Evolutionary conservation across 768 basidiomycete species (phyloP).

Genomic region (Lactifluus echinatus): DNA sequence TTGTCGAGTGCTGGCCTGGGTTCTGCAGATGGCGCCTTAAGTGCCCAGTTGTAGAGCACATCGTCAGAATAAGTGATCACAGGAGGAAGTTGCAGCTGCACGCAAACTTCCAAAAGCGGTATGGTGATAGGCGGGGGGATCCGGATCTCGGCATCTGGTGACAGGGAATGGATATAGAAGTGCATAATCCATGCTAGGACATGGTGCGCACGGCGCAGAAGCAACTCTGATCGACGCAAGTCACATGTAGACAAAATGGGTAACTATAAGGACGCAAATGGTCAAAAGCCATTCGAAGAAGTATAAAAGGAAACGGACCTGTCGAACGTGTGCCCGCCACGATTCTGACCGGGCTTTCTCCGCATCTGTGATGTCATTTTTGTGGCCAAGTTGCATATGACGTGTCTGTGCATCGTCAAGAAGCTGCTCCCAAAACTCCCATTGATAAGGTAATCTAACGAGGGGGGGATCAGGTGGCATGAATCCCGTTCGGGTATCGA

Average conservation of each 20-base stretch:
- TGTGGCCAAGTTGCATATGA: slow-evolving; percentile 47
- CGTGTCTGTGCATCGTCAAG: slow-evolving; percentile 42
- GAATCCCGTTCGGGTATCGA: slow-evolving; percentile 86
- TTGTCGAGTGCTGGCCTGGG: slow-evolving; percentile 44
- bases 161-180: slow-evolving; percentile 44
- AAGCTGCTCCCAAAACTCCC: slow-evolving; percentile 64
- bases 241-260: slow-evolving; percentile 31
- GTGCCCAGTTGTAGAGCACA: slow-evolving; percentile 80
- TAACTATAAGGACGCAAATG: slow-evolving; percentile 28
- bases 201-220: slow-evolving; percentile 46
- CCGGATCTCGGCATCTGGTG: slow-evolving; percentile 31
- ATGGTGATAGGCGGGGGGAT: slow-evolving; percentile 67
- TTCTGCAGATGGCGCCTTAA: slow-evolving; percentile 18
- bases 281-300: background rate
- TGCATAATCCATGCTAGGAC: slow-evolving; percentile 48
- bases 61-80: slow-evolving; percentile 87
- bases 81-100: slow-evolving; percentile 71
- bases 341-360: slow-evolving; percentile 30
- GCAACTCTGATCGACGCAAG: slow-evolving; percentile 34
- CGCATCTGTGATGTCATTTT: slow-evolving; percentile 22
- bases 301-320: slow-evolving; percentile 26
- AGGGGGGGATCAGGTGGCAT: slow-evolving; percentile 76
- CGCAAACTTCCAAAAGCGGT: slow-evolving; percentile 65
- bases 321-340: slow-evolving; percentile 37
- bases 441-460: slow-evolving; percentile 47